Percentiles rank a stretch among this genome's conserved stretches.
phyloP scores from a whole-genome alignment of 2,329 filamentous ascomycete species.

The Xylaria sp. region DNA sequence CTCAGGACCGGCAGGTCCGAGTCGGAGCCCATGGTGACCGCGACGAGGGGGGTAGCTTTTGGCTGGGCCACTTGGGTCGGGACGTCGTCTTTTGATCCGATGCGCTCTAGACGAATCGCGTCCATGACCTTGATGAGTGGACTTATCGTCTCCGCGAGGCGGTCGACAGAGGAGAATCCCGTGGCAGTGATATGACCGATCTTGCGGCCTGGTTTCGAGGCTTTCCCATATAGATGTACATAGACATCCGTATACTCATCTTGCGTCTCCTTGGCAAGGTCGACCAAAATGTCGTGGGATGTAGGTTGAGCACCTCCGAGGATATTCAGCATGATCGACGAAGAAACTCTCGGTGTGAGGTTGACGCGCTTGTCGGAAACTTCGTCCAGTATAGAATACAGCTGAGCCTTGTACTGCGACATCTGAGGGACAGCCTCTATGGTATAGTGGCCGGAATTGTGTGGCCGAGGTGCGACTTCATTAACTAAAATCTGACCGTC shows the following conservation, averaged over 20 bases:
- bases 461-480: conserved; percentile 57
- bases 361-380: conserved; percentile 57
- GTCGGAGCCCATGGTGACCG: conserved; percentile 84
- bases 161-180: conserved; percentile 66
- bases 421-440: conserved; percentile 86
- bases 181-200: conserved; percentile 93
- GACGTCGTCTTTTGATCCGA: conserved; percentile 37
- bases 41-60: conserved; percentile 60
- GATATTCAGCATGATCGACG: conserved; percentile 79
- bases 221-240: conserved; percentile 92
- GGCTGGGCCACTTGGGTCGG: conserved; percentile 35
- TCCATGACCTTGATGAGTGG: conserved; percentile 70
- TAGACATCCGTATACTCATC: conserved; percentile 52
- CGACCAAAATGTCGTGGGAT: conserved; percentile 60
- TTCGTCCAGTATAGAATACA: conserved; percentile 76
- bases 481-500: conserved; percentile 78
- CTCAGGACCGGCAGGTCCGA: conserved; percentile 72
- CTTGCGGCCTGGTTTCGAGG: conserved; percentile 83
- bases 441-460: conserved; percentile 94
- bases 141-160: conserved; percentile 61
- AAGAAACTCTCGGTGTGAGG: conserved; percentile 61
- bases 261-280: conserved; percentile 49
- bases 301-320: conserved; percentile 68
- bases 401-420: conserved; percentile 91
- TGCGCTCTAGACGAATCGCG: conserved; percentile 57